A percentile compares a stretch with the other conserved stretches of the same genome.
These are phyloP conservation scores for Backusella parvicylindrica DNA, from an alignment of 192 early-diverging fungal genomes.

Conservation along the genomic window DNA sequence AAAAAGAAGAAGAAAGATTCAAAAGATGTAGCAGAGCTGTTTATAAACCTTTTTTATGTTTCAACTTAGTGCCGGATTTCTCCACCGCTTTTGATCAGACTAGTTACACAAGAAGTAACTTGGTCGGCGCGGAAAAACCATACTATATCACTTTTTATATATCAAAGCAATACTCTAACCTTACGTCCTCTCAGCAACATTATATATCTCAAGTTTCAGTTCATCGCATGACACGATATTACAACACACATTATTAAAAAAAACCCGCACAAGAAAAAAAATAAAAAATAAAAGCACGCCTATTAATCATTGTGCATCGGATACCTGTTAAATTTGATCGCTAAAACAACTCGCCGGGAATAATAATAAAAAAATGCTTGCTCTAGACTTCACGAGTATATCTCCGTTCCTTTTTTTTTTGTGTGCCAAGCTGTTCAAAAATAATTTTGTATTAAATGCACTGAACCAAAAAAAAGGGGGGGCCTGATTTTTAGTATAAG, in stretches of 20 bases:
- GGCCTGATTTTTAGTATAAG: neutral
- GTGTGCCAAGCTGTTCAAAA: neutral
- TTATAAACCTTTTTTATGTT: slow-evolving; percentile 1
- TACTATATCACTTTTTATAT: neutral
- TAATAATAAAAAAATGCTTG: neutral
- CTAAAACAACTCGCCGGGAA: neutral
- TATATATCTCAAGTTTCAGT: neutral
- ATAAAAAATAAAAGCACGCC: neutral
- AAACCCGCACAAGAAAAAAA: neutral
- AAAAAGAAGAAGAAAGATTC: neutral
- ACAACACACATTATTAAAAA: neutral
- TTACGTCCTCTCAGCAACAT: neutral
- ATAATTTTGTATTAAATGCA: neutral
- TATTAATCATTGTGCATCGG: slow-evolving; percentile 7
- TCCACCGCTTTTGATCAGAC: neutral
- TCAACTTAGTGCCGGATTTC: slow-evolving; percentile 4
- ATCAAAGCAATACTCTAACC: neutral
- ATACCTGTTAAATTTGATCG: neutral
- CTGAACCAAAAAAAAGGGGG: neutral
- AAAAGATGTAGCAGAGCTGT: neutral
- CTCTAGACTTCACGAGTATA: neutral
- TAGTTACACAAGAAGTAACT: neutral
- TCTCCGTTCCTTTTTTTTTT: neutral
- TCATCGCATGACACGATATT: neutral
- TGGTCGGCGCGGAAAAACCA: neutral